Base-by-base conservation (phyloP, 768 basidiomycete genomes). In the Auricularia sp. region DNA sequence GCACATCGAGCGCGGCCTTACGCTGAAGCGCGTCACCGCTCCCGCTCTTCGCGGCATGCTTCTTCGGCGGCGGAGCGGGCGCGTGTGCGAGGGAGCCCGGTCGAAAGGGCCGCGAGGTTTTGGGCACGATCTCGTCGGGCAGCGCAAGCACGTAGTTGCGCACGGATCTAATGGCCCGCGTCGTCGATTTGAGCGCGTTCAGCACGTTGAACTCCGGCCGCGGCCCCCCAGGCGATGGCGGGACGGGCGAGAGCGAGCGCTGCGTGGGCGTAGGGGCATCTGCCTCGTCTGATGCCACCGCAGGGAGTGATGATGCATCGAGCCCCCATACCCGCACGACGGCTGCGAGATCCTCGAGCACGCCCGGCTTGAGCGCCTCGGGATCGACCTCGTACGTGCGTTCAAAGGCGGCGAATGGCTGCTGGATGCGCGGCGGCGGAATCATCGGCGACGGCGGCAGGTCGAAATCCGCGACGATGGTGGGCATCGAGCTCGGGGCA, bases 121-220 rank as follows among this genome's bases (percentile, higher is more conserved):
- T 45, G 80, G 80, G 70, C 82, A 67, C 79, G 1, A 82, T 80
- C 65, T 92, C 89, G 70, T 92, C 87, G 0, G 92, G 92, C 14
- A 94, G 83, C 0, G 89, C 85, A 37, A 94, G 78, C 21, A 94
- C 77, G 73, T 94, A 94, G 72, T 91, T 91, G 13, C 93, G 83
- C 37, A 92, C 88, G 14, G 88, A 86, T 42, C 94, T 85, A 59
- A 97, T 85, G 3, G 90, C 85, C 47, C 81, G 82, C 6, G 92
- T 93, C 0, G 93, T 94, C 1, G 80, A 84, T 73, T 91, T 88
- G 65, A 96, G 83, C 3, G 86, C 78, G 3, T 78, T 79, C 8
- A 95, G 81, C 6, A 97, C 81, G 67, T 91, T 88, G 61, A 84
- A 75, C n/a, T 67, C 61, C 14, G 56, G 34, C 47, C 47, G 61